Evolutionary conservation across 495 filamentous ascomycete species (phyloP).

Genomic region (Platismatia glauca): DNA sequence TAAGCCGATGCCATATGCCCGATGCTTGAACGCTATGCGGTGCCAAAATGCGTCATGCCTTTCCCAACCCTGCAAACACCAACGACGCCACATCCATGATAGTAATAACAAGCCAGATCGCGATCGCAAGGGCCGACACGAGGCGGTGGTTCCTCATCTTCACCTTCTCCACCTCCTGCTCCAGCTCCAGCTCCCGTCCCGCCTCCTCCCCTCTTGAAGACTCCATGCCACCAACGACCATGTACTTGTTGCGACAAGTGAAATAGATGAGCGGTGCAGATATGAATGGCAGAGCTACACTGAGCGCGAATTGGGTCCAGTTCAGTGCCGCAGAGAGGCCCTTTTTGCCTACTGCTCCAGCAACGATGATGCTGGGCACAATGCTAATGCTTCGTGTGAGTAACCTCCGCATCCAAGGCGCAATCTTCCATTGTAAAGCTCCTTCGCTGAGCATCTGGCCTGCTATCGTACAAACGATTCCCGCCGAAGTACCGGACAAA

Average conservation of each 20-base stretch:
- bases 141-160: constrained; percentile 57
- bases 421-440: constrained; percentile 59
- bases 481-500: constrained; percentile 66
- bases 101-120: constrained; percentile 60
- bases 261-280: constrained; percentile 80
- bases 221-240: constrained; percentile 51
- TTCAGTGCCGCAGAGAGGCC: constrained; percentile 68
- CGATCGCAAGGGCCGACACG: constrained; percentile 42
- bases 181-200: constrained; percentile 21
- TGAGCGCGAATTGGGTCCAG: constrained; percentile 71
- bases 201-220: constrained; percentile 19
- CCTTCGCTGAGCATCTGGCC: constrained; percentile 80
- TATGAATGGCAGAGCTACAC: constrained; percentile 72
- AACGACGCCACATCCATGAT: constrained; percentile 67
- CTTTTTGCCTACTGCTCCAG: constrained; percentile 61
- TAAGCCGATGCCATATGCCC: background rate
- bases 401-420: constrained; percentile 64
- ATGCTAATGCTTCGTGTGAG: constrained; percentile 67
- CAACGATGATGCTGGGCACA: constrained; percentile 73
- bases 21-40: background rate
- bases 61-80: constrained; percentile 56
- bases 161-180: constrained; percentile 30
- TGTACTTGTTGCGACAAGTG: constrained; percentile 70
- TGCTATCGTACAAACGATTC: constrained; percentile 76
- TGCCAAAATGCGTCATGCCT: constrained; percentile 27